Evolutionary conservation across 805 yeast species (phyloP).

Genomic region (Monosporozyma yasuniensis): DNA sequence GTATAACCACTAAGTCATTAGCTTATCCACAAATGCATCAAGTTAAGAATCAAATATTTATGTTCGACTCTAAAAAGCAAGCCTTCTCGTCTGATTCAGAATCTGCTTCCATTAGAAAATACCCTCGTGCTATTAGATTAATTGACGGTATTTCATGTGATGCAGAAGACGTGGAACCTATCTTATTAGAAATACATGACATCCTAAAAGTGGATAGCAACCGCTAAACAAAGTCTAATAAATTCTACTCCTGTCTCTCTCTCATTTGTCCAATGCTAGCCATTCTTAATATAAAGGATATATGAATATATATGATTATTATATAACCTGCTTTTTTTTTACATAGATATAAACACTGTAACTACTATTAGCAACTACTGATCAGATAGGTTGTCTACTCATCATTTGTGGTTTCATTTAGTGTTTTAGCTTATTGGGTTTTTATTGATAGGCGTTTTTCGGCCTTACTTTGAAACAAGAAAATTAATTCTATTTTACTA

Average conservation of each 20-base stretch:
- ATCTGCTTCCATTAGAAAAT: neutral
- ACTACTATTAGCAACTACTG: neutral
- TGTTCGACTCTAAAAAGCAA: constrained; percentile 11
- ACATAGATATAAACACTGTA: neutral
- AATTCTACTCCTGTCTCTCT: neutral
- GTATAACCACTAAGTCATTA: constrained; percentile 20
- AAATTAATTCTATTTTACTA: neutral
- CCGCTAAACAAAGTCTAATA: neutral
- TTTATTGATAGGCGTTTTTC: neutral
- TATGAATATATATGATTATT: neutral
- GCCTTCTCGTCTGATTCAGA: neutral
- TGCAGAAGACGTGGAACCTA: constrained; percentile 20
- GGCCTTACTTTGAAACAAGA: neutral
- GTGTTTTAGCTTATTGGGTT: neutral
- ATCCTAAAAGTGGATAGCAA: constrained; percentile 9
- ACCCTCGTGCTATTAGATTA: constrained; percentile 17
- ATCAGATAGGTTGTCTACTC: too few relatives aligned
- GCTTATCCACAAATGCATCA: constrained; percentile 25
- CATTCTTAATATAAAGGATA: neutral
- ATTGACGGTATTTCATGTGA: constrained; percentile 28
- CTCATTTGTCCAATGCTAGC: neutral
- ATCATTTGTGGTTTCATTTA: neutral
- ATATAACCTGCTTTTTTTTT: neutral
- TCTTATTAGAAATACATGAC: constrained; percentile 23
- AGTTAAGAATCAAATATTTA: constrained; percentile 24